These are phyloP conservation scores for Naganishia onofrii DNA, from an alignment of 768 basidiomycete genomes.

Conservation along the genomic window DNA sequence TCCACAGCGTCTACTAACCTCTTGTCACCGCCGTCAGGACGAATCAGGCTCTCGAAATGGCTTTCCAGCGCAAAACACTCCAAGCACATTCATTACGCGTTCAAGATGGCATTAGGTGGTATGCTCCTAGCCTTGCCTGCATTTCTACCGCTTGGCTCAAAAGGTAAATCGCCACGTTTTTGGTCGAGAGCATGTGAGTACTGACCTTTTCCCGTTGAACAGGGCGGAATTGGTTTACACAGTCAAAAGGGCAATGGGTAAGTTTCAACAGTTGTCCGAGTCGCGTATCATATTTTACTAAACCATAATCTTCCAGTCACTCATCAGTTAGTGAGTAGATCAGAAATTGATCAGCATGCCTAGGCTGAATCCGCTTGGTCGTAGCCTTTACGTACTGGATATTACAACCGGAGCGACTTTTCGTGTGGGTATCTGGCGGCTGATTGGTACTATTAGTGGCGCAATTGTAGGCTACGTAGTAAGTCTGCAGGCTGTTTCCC, in stretches of 20 bases:
- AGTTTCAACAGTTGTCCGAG: not conserved
- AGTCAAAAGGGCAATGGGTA: conserved; percentile 46
- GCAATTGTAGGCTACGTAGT: conserved; percentile 48
- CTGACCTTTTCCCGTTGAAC: not conserved
- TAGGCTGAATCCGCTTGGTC: not conserved
- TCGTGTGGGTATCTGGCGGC: conserved; percentile 45
- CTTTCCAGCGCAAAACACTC: conserved; percentile 41
- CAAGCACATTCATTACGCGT: conserved; percentile 41
- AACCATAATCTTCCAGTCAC: conserved; percentile 12
- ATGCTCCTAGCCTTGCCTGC: conserved; percentile 48
- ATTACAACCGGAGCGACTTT: conserved; percentile 50
- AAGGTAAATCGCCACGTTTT: conserved; percentile 5
- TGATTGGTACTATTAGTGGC: conserved; percentile 48
- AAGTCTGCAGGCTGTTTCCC: conserved; percentile 20
- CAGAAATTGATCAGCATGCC: not conserved
- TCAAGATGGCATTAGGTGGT: conserved; percentile 47
- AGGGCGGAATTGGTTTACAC: conserved; percentile 44
- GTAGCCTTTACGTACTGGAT: conserved; percentile 50
- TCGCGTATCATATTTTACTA: not conserved
- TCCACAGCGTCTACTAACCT: not conserved
- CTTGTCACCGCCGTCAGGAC: conserved; percentile 26
- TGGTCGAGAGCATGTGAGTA: too few species aligned
- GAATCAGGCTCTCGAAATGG: conserved; percentile 39
- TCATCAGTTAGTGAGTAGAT: conserved; percentile 40
- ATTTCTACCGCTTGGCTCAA: conserved; percentile 37